Base-by-base conservation (phyloP, 2,329 filamentous ascomycete species). In the Aotearoamyces nothofagi region DNA sequence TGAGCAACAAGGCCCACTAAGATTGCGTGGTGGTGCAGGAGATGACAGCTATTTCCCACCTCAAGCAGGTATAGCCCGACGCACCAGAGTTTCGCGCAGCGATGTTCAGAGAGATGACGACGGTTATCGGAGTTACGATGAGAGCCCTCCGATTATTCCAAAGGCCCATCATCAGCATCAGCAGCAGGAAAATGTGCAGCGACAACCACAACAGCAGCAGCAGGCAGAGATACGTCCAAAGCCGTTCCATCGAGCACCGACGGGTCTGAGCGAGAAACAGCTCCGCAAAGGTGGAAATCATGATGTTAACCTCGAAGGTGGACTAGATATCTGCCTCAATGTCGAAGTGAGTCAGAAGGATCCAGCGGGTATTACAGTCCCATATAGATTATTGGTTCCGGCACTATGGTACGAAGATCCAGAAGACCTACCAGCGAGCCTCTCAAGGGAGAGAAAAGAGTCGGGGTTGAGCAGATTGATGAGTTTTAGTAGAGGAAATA, bases 321-420 rank as follows among this genome's bases (percentile, higher is more conserved):
- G 83, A 0, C 59, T 98, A 7, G 84, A 94, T 39, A 76, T 98
- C 19, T 79, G 73, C 28, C 55, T 98, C 24, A 93, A 94, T 43
- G 73, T 93, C 37, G 90, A 98, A 55, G 72, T 94, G 36, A 84
- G 78, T 43, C 69, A 80, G 24, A 73, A 71, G 37, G 84, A 98
- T 43, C 87, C 90, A 1, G 67, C 79, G 0, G 92, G 90, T 9
- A 83, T 82, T 38, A 98, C 90, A 1, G 69, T 73, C 28, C 82
- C 84, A 6, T 98, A 98, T 51, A 66, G 83, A 22, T 57, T 98
- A 4, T 64, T 96, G 2, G 76, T 98, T 4, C 90, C 92, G 8
- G 71, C 73, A 30, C 57, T 98, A 29, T 66, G 63, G 53, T 75
- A 74, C 31, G 41, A 47, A 12, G 44, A 46, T 29, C 4, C 7